Percentiles rank a stretch among this genome's conserved stretches.
phyloP scores from a whole-genome alignment of 129 eudicot species.

The Saposhnikovia divaricata region DNA sequence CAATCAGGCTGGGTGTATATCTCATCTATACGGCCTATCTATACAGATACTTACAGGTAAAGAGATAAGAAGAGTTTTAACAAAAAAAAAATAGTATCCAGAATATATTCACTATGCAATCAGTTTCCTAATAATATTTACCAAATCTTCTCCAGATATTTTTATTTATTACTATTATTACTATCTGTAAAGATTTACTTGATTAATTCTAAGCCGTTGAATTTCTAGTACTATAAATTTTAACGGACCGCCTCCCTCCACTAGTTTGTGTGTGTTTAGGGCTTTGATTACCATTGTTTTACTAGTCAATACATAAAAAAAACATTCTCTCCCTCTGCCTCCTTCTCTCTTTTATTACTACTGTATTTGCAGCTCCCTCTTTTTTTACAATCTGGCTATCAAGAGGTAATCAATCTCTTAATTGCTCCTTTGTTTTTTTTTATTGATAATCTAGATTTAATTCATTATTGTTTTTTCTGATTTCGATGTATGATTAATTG shows the following conservation, averaged over 20 bases:
- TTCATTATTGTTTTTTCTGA: background rate
- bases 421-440: too few relatives aligned
- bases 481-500: background rate
- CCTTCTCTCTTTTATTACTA: background rate
- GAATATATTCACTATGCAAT: background rate
- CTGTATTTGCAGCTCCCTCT: background rate
- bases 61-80: background rate
- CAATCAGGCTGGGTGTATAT: too few relatives aligned
- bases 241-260: conserved; percentile 23
- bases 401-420: conserved; percentile 28
- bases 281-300: background rate
- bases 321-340: background rate
- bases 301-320: background rate
- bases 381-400: conserved; percentile 45
- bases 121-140: background rate
- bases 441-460: too few relatives aligned
- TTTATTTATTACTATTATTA: background rate
- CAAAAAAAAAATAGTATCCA: background rate
- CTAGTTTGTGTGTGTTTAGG: conserved; percentile 5
- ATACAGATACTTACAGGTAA: too few relatives aligned
- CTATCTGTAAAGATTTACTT: background rate
- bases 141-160: background rate
- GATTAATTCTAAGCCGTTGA: conserved; percentile 20
- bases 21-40: too few relatives aligned
- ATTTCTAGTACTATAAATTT: conserved; percentile 21